Base-by-base conservation (phyloP, 2,329 filamentous ascomycete genomes). In the Lomentospora prolificans region DNA sequence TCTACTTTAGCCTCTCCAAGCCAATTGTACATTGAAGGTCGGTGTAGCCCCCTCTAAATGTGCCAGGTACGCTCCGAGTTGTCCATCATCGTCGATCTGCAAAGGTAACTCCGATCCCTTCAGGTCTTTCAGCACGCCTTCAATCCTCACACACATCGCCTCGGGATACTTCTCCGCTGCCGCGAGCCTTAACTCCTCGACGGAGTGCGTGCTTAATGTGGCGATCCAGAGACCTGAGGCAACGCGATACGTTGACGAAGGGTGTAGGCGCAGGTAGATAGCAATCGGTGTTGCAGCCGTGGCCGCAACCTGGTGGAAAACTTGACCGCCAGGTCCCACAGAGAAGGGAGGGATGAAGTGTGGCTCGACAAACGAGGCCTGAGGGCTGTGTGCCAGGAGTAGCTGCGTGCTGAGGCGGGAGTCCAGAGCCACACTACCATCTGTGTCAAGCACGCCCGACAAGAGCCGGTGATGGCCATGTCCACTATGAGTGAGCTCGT, bases 1-100 rank as follows among this genome's bases (percentile, higher is more conserved):
- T n/a, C n/a, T n/a, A n/a, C 17, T 4, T 24, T 24, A 54, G 24
- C 33, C 52, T 17, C 52, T 17, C 65, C 65, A 69, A 10, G 70
- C 64, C 48, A 72, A 62, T 59, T 72, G 70, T 12, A 76, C 70
- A 48, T 65, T 67, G 60, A 77, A 77, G 7, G 70, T 74, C 5
- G 74, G 72, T 31, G 74, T 66, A 22, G 61, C 63, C 10, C 64
- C 75, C 60, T 80, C 72, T 25, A 85, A 74, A 64, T 88, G 85
- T 50, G 78, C 75, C 61, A 94, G 68, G 68, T 91, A 92, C 0
- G 84, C 85, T 58, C 78, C 78, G 59, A 94, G 67, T 69, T 92
- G 87, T 59, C 82, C 80, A 62, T 91, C 85, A 41, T 84, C 77
- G 55, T 85, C 84, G 61, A 92, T 85, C 56, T 76, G 71, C 63